phyloP scores from a whole-genome alignment of 805 yeast species.

The Candida ortonii region DNA sequence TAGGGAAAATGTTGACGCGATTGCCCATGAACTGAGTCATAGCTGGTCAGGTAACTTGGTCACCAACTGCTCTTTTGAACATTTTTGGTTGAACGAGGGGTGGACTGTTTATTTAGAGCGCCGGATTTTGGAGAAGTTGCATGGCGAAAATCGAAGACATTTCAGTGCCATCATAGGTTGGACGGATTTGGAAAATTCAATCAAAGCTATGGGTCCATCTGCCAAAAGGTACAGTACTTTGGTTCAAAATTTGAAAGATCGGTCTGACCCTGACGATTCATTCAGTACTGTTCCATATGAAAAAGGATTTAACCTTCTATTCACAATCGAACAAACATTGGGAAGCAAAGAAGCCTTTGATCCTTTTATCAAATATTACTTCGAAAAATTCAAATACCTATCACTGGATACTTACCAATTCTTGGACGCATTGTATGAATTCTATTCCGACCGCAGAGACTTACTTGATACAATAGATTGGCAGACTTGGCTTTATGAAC shows the following conservation, averaged over 20 bases:
- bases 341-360: conserved; percentile 77
- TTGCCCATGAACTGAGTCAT: conserved; percentile 92
- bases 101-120: conserved; percentile 94
- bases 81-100: conserved; percentile 93
- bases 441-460: conserved; percentile 41
- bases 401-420: conserved; percentile 83
- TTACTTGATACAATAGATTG: conserved; percentile 74
- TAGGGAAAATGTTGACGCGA: conserved; percentile 80
- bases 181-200: conserved; percentile 70
- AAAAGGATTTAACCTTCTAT: conserved; percentile 80
- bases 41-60: conserved; percentile 92
- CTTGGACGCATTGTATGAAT: conserved; percentile 69
- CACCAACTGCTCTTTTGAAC: conserved; percentile 89
- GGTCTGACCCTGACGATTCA: conserved; percentile 84
- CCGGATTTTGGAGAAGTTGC: conserved; percentile 71
- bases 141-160: conserved; percentile 76
- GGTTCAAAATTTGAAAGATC: conserved; percentile 67
- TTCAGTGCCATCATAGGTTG: conserved; percentile 86
- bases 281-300: conserved; percentile 88
- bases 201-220: conserved; percentile 58
- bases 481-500: conserved; percentile 75
- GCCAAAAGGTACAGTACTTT: conserved; percentile 55
- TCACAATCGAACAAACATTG: conserved; percentile 64
- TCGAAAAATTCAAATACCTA: conserved; percentile 60
- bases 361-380: conserved; percentile 77